Percentiles rank a stretch among this genome's conserved stretches.
Evolutionary conservation across 1,284 basidiomycete species (phyloP).

Genomic region (Cystobasidiaceae sp.): DNA sequence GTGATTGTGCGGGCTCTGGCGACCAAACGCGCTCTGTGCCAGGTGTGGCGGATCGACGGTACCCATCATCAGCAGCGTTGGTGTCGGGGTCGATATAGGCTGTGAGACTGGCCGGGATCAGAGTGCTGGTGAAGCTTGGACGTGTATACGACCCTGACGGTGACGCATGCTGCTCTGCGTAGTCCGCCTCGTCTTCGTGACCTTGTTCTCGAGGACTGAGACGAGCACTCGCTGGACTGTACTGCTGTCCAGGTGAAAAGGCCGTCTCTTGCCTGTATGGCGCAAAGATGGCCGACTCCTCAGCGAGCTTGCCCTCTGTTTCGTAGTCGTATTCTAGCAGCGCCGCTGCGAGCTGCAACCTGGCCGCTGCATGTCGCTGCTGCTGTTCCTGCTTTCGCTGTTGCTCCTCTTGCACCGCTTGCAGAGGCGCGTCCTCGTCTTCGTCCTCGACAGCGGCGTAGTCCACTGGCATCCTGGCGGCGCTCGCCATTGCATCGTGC

Average conservation of each 20-base stretch:
- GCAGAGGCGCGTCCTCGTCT: background rate
- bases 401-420: background rate
- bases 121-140: too few relatives aligned
- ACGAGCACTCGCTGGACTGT: background rate
- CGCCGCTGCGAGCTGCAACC: constrained; percentile 20
- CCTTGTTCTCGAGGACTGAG: background rate
- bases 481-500: too few relatives aligned
- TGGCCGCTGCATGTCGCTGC: constrained; percentile 3
- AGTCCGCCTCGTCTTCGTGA: background rate
- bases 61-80: too few relatives aligned
- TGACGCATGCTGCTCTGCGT: too few relatives aligned
- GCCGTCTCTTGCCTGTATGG: constrained; percentile 11
- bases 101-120: too few relatives aligned
- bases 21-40: too few relatives aligned
- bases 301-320: constrained; percentile 15
- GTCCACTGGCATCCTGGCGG: too few relatives aligned
- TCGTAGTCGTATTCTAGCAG: constrained; percentile 21
- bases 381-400: too few relatives aligned
- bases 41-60: too few relatives aligned
- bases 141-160: too few relatives aligned
- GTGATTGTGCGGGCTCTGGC: background rate
- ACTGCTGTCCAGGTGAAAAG: background rate
- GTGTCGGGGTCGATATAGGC: too few relatives aligned
- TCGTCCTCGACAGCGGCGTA: too few relatives aligned
- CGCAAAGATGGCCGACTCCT: constrained; percentile 26